phyloP scores from a whole-genome alignment of 148 eudicot species.

The Polygonum maritimum region DNA sequence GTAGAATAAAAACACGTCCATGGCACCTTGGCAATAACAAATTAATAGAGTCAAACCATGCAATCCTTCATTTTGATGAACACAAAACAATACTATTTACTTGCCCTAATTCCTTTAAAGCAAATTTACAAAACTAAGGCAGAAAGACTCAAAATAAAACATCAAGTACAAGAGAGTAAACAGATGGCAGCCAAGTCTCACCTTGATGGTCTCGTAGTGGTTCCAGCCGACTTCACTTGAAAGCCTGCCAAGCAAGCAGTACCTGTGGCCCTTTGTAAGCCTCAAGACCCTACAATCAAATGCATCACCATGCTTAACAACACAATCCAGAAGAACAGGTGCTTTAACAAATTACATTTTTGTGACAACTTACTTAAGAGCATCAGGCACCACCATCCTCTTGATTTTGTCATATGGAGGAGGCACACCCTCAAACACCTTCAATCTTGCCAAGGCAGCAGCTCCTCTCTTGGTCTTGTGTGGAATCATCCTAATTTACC shows the following conservation, averaged over 20 bases:
- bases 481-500: conserved; percentile 56
- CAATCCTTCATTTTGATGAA: not conserved
- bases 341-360: not conserved
- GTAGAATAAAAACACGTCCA: no score
- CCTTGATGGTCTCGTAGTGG: conserved; percentile 71
- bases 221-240: conserved; percentile 85
- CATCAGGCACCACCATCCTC: conserved; percentile 84
- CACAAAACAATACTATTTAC: not conserved
- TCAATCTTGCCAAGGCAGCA: conserved; percentile 68
- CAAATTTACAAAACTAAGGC: not conserved
- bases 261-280: conserved; percentile 61
- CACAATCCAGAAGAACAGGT: not conserved
- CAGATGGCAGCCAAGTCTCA: conserved; percentile 9
- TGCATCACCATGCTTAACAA: not conserved
- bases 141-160: not conserved
- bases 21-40: no score
- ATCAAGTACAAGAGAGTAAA: not conserved
- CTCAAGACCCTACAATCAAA: conserved; percentile 46
- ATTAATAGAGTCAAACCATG: not conserved
- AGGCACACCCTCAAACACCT: conserved; percentile 78
- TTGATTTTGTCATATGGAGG: conserved; percentile 68
- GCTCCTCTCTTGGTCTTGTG: conserved; percentile 90
- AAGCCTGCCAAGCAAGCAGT: conserved; percentile 62
- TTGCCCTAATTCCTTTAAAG: not conserved
- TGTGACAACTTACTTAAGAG: conserved; percentile 49